Conservation (phyloP, 768 basidiomycete genomes). For the Sporobolomyces phaffii region DNA sequence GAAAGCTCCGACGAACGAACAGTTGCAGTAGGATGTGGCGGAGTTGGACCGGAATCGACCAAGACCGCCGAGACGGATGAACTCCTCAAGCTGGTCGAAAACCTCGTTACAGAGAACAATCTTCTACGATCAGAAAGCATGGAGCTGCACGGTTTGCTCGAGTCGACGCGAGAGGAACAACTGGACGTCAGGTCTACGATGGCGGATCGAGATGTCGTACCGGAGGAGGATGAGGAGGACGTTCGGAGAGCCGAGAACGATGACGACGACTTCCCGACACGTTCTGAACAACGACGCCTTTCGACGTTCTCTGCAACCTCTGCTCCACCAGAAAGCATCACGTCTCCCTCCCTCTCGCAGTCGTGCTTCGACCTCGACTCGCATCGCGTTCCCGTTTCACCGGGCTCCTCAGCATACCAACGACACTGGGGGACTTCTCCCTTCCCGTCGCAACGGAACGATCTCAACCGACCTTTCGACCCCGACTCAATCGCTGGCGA, state of each 20-base stretch:
- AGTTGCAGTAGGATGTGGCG: too few species aligned
- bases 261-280: not conserved
- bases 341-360: slow-evolving; percentile 19
- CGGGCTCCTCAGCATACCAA: not conserved
- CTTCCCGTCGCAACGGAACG: slow-evolving; percentile 4
- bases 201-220: slow-evolving; percentile 11
- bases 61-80: slow-evolving; percentile 33
- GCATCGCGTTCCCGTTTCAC: slow-evolving; percentile 3
- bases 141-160: slow-evolving; percentile 38
- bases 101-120: slow-evolving; percentile 36
- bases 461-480: slow-evolving; percentile 9
- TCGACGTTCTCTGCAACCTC: slow-evolving; percentile 7
- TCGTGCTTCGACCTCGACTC: slow-evolving; percentile 12
- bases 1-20: not conserved
- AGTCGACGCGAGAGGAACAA: slow-evolving; percentile 34
- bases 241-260: not conserved
- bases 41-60: not conserved
- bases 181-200: slow-evolving; percentile 16
- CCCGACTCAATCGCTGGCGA: not conserved
- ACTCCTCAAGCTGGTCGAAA: slow-evolving; percentile 37
- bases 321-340: slow-evolving; percentile 1
- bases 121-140: slow-evolving; percentile 30
- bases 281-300: not conserved
- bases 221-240: slow-evolving; percentile 22
- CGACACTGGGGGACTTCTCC: not conserved